A percentile compares a stretch with the other conserved stretches of the same genome.
These are phyloP conservation scores for Moesziomyces globuligerus DNA, from an alignment of 1,284 basidiomycete species.

Conservation along the genomic window DNA sequence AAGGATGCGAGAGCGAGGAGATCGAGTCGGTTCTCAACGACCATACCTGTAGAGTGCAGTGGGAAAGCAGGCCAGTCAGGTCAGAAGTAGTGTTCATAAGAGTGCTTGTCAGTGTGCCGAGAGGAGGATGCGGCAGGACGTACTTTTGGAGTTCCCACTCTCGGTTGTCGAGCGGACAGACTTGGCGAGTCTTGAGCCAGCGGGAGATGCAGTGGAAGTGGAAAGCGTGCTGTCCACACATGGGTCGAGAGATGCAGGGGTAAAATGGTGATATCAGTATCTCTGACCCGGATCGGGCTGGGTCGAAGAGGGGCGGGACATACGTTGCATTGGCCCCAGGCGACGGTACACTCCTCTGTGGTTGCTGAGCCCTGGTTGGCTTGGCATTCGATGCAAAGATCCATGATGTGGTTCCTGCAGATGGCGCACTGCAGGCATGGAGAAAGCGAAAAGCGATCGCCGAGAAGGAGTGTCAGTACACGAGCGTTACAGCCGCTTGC, in stretches of 20 bases:
- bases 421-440: slow-evolving; percentile 60
- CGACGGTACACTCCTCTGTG: slow-evolving; percentile 96
- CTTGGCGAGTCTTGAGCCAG: slow-evolving; percentile 99
- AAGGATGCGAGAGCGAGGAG: neutral
- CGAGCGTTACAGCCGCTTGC: too few relatives aligned
- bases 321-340: slow-evolving; percentile 99
- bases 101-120: neutral
- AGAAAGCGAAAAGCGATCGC: neutral
- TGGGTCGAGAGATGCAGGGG: neutral
- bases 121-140: slow-evolving; percentile 60
- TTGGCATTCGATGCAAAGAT: slow-evolving; percentile 88
- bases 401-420: slow-evolving; percentile 68
- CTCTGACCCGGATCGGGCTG: too few relatives aligned
- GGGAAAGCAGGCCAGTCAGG: neutral
- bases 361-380: slow-evolving; percentile 97
- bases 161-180: slow-evolving; percentile 96
- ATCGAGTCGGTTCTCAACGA: slow-evolving; percentile 14
- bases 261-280: slow-evolving; percentile 1
- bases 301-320: slow-evolving; percentile 60
- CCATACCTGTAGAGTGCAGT: slow-evolving; percentile 28
- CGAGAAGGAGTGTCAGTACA: too few relatives aligned
- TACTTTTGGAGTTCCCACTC: slow-evolving; percentile 89
- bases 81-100: neutral
- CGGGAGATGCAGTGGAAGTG: slow-evolving; percentile 99
- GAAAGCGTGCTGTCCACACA: slow-evolving; percentile 84